Conservation (phyloP, 2,329 filamentous ascomycete species). For the Ilyonectria robusta region DNA sequence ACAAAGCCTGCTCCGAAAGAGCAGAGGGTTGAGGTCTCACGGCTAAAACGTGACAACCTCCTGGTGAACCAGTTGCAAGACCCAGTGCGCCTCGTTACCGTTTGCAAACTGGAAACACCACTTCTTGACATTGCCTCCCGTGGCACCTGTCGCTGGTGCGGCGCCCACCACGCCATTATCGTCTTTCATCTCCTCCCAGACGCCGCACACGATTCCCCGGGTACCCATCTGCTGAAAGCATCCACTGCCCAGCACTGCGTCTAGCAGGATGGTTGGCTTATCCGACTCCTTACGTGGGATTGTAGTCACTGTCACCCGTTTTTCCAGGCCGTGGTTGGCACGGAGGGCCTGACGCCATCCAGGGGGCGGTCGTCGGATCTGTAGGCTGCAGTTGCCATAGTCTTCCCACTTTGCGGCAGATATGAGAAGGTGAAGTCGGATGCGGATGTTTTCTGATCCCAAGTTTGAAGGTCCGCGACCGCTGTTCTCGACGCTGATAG, state of each 20-base stretch:
- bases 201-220: conserved; percentile 88
- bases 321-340: conserved; percentile 79
- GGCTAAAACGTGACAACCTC: conserved; percentile 62
- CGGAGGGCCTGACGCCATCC: conserved; percentile 71
- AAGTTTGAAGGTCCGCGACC: conserved; percentile 73
- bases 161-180: conserved; percentile 69
- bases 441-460: conserved; percentile 79
- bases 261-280: conserved; percentile 76
- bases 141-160: conserved; percentile 65
- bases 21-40: conserved; percentile 2
- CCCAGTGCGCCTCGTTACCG: conserved; percentile 68
- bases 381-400: conserved; percentile 86
- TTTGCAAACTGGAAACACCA: conserved; percentile 75
- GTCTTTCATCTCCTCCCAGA: conserved; percentile 84
- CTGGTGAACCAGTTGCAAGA: conserved; percentile 69
- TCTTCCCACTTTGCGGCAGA: conserved; percentile 89
- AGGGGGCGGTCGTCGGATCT: conserved; percentile 82
- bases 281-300: conserved; percentile 75
- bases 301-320: conserved; percentile 84
- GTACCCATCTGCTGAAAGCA: conserved; percentile 88
- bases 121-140: conserved; percentile 70
- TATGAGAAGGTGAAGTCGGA: conserved; percentile 87
- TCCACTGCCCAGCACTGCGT: conserved; percentile 86
- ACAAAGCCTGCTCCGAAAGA: conserved; percentile 4
- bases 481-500: conserved; percentile 67